These are phyloP conservation scores for Cryptosporidium sp. DNA, from an alignment of 169 alveolate genomes.

Conservation along the genomic window DNA sequence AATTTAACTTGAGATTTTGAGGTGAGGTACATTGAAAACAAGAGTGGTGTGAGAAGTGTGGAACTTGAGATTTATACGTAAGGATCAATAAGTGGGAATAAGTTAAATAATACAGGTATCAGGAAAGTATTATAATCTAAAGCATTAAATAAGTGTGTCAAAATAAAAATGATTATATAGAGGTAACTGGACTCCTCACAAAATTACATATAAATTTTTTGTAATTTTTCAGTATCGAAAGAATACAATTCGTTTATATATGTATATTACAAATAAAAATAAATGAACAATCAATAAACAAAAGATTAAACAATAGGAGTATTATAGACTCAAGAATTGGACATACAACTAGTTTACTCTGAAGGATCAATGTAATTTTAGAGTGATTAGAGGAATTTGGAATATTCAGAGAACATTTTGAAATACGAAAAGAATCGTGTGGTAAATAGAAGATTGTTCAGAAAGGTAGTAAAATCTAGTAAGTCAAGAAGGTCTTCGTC, in stretches of 20 bases:
- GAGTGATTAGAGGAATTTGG: not conserved
- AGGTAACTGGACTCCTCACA: slow-evolving; percentile 35
- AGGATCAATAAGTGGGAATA: slow-evolving; percentile 14
- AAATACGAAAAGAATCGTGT: not conserved
- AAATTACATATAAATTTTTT: slow-evolving; percentile 4
- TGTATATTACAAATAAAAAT: not conserved
- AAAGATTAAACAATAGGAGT: not conserved
- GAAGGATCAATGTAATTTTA: not conserved
- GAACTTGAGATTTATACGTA: slow-evolving; percentile 46
- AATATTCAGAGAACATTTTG: not conserved
- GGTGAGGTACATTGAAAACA: slow-evolving; percentile 11
- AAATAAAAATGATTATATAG: not conserved
- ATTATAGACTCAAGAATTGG: not conserved
- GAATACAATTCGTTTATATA: not conserved
- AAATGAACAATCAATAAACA: slow-evolving; percentile 1
- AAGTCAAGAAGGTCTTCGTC: not conserved
- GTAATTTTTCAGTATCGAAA: not conserved
- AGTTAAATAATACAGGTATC: slow-evolving; percentile 19
- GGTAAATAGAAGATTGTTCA: not conserved
- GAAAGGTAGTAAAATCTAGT: not conserved
- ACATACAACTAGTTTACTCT: not conserved
- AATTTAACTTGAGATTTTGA: not conserved
- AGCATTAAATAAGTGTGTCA: slow-evolving; percentile 7
- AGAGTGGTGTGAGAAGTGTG: slow-evolving; percentile 52
- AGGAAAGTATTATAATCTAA: not conserved